A percentile compares a stretch with the other conserved stretches of the same genome.
Conservation (phyloP, 352 stramenopile species). For the Thalassiosira livingstoniorum region DNA sequence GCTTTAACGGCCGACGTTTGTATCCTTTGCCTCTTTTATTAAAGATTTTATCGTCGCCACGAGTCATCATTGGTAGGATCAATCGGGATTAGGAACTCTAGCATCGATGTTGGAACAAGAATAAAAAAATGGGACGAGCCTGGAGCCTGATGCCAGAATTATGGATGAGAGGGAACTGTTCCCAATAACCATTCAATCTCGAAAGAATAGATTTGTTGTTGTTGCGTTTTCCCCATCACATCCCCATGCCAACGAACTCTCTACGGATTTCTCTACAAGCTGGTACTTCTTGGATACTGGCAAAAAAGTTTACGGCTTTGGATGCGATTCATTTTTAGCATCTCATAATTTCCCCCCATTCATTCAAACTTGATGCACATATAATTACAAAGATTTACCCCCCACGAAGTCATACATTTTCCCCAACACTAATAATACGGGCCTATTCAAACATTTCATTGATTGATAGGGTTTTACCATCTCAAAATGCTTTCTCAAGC, state of each 20-base stretch:
- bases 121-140: slow-evolving; percentile 15
- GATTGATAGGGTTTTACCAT: too few species aligned
- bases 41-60: not conserved
- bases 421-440: too few species aligned
- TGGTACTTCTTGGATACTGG: not conserved
- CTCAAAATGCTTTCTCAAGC: too few species aligned
- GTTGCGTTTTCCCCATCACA: slow-evolving; percentile 5
- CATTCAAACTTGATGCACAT: too few species aligned
- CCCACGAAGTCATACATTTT: too few species aligned
- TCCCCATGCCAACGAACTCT: not conserved
- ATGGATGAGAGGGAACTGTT: not conserved
- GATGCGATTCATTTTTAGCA: slow-evolving; percentile 6
- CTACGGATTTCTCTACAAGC: slow-evolving; percentile 6
- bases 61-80: not conserved
- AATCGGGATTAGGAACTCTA: not conserved
- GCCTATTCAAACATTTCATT: too few species aligned
- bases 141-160: not conserved
- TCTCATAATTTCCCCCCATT: too few species aligned
- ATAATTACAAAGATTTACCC: too few species aligned
- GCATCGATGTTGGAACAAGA: not conserved
- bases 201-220: slow-evolving; percentile 8
- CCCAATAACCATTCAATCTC: slow-evolving; percentile 8
- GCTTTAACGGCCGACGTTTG: not conserved
- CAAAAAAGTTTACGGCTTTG: slow-evolving; percentile 25
- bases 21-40: not conserved